A percentile compares a stretch with the other conserved stretches of the same genome.
These are phyloP conservation scores for Pseudogymnoascus sp. DNA, from an alignment of 2,329 filamentous ascomycete genomes.

Conservation along the genomic window DNA sequence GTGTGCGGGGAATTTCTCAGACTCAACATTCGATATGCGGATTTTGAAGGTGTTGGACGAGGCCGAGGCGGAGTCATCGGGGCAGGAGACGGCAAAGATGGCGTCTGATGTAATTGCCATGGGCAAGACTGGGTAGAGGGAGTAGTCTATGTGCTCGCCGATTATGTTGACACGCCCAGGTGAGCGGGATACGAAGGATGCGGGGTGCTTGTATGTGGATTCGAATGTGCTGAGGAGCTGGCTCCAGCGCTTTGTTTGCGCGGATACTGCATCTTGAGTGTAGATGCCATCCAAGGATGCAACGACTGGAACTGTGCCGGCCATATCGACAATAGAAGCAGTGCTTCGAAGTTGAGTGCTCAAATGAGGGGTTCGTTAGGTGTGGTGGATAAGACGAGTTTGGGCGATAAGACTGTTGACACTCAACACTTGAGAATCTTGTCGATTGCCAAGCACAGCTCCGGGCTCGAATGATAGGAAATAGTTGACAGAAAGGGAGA, in stretches of 20 bases:
- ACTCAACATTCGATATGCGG: slow-evolving; percentile 71
- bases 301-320: slow-evolving; percentile 61
- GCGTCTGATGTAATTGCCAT: slow-evolving; percentile 93
- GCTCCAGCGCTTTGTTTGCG: slow-evolving; percentile 68
- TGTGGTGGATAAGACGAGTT: neutral
- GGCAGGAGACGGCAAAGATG: slow-evolving; percentile 65
- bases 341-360: neutral
- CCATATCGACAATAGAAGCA: slow-evolving; percentile 33
- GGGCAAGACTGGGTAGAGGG: slow-evolving; percentile 87
- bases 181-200: slow-evolving; percentile 79
- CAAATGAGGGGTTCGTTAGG: slow-evolving; percentile 11
- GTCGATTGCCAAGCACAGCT: neutral
- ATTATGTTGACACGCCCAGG: slow-evolving; percentile 97
- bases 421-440: neutral
- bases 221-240: slow-evolving; percentile 63
- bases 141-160: slow-evolving; percentile 98
- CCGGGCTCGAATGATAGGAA: neutral
- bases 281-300: slow-evolving; percentile 75
- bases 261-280: slow-evolving; percentile 58
- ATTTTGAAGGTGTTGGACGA: slow-evolving; percentile 52
- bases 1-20: slow-evolving; percentile 63
- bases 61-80: slow-evolving; percentile 37
- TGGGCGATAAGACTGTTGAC: neutral
- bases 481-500: neutral
- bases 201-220: slow-evolving; percentile 56